These are phyloP conservation scores for Polysphondylium violaceum DNA, from an alignment of 78 protist species.

Conservation along the genomic window DNA sequence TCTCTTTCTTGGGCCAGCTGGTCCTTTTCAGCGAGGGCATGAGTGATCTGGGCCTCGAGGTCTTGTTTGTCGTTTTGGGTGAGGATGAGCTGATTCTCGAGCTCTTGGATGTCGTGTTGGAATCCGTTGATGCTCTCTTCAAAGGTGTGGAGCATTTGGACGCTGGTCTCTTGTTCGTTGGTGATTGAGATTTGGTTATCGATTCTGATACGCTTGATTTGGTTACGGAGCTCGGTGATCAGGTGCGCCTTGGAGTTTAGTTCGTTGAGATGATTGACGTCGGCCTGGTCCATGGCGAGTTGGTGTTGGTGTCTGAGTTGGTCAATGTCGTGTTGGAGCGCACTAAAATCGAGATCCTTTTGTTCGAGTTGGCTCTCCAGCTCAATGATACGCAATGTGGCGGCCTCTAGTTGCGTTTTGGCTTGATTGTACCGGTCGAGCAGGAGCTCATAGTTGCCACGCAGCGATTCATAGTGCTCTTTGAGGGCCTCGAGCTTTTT, in stretches of 20 bases:
- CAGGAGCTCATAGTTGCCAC: background rate
- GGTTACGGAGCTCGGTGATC: conserved; percentile 9
- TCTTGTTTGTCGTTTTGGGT: background rate
- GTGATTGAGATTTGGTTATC: background rate
- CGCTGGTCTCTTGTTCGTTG: background rate
- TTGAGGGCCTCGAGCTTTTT: background rate
- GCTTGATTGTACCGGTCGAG: background rate
- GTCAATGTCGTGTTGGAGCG: background rate
- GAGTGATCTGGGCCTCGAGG: too few species aligned
- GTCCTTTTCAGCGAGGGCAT: too few species aligned
- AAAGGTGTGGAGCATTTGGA: background rate
- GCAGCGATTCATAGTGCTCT: conserved; percentile 1
- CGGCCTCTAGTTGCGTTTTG: background rate
- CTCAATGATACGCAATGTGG: background rate
- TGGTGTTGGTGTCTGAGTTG: background rate
- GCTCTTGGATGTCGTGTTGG: background rate
- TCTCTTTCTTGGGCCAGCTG: too few species aligned
- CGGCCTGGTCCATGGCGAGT: background rate
- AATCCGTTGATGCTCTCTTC: background rate
- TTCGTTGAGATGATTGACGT: background rate
- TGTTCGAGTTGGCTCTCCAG: background rate
- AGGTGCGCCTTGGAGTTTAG: background rate
- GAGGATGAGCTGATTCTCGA: background rate
- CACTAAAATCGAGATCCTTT: background rate
- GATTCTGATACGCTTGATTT: conserved; percentile 11